Percentiles rank a stretch among this genome's conserved stretches.
Conservation (phyloP, 441 rosid genomes). For the Croton laevigatus region DNA sequence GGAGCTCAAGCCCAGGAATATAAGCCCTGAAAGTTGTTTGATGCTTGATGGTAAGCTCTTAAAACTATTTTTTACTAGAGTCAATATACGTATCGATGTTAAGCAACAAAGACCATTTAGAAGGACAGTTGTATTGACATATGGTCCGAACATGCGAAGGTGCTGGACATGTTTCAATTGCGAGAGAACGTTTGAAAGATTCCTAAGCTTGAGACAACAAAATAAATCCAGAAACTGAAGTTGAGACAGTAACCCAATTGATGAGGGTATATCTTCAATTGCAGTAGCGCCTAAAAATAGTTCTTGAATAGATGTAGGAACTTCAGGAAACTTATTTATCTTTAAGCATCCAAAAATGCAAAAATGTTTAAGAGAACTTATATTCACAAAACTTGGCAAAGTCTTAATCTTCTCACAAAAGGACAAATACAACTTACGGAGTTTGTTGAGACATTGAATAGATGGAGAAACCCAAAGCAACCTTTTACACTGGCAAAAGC, state of each 20-base stretch:
- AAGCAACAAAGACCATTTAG: too few relatives aligned
- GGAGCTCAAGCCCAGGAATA: background rate
- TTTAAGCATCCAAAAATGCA: background rate
- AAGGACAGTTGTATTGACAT: too few relatives aligned
- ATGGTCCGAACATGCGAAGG: background rate
- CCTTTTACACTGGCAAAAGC: background rate
- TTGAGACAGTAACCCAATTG: background rate
- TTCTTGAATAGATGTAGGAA: background rate
- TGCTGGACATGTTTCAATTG: background rate
- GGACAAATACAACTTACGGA: background rate
- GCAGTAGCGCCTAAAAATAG: background rate
- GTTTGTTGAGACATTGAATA: too few relatives aligned
- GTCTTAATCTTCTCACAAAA: background rate
- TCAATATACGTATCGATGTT: background rate
- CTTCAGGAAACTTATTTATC: constrained; percentile 1
- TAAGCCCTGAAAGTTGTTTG: constrained; percentile 3
- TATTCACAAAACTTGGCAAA: too few relatives aligned
- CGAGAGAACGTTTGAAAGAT: background rate
- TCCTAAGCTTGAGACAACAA: background rate
- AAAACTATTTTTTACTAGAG: background rate
- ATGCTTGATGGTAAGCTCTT: background rate
- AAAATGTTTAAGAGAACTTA: background rate
- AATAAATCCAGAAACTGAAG: background rate
- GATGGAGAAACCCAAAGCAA: background rate
- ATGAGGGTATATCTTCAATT: background rate